These are phyloP conservation scores for Ophiostoma sp. DNA, from an alignment of 2,329 filamentous ascomycete genomes.

Conservation along the genomic window DNA sequence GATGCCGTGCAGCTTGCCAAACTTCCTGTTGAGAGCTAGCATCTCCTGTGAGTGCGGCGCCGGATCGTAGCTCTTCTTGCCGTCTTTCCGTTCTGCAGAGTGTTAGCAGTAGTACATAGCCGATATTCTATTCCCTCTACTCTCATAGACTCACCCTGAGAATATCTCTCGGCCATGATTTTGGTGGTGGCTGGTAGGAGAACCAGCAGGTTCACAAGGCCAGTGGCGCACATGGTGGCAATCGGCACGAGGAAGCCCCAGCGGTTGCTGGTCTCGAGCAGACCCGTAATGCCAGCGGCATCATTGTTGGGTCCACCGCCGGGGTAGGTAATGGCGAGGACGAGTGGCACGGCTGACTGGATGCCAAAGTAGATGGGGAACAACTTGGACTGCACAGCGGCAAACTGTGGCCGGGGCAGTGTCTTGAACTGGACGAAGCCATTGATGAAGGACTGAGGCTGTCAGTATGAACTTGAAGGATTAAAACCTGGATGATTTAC, in stretches of 20 bases:
- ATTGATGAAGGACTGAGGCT: slow-evolving; percentile 62
- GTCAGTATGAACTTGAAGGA: not conserved
- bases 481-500: slow-evolving; percentile 1
- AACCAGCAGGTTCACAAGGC: slow-evolving; percentile 67
- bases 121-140: too few relatives aligned
- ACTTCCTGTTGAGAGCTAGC: slow-evolving; percentile 74
- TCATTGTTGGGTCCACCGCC: slow-evolving; percentile 46
- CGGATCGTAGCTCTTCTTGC: slow-evolving; percentile 80
- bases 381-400: slow-evolving; percentile 72
- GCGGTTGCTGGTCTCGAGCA: slow-evolving; percentile 61
- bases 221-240: slow-evolving; percentile 67
- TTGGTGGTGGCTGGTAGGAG: slow-evolving; percentile 74
- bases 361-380: slow-evolving; percentile 89
- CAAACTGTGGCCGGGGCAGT: slow-evolving; percentile 78
- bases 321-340: slow-evolving; percentile 79
- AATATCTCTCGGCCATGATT: slow-evolving; percentile 72
- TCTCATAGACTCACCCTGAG: slow-evolving; percentile 64
- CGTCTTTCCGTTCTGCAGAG: slow-evolving; percentile 72
- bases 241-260: slow-evolving; percentile 69
- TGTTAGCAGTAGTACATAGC: not conserved
- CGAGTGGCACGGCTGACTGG: slow-evolving; percentile 71
- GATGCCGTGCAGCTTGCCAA: slow-evolving; percentile 76
- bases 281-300: slow-evolving; percentile 49
- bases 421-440: slow-evolving; percentile 74
- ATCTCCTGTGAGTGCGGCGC: slow-evolving; percentile 83